Evolutionary conservation across 2,329 filamentous ascomycete genomes (phyloP), one percentile per base, ranked within the genome.

Genomic region (Neonectria ditissima): DNA sequence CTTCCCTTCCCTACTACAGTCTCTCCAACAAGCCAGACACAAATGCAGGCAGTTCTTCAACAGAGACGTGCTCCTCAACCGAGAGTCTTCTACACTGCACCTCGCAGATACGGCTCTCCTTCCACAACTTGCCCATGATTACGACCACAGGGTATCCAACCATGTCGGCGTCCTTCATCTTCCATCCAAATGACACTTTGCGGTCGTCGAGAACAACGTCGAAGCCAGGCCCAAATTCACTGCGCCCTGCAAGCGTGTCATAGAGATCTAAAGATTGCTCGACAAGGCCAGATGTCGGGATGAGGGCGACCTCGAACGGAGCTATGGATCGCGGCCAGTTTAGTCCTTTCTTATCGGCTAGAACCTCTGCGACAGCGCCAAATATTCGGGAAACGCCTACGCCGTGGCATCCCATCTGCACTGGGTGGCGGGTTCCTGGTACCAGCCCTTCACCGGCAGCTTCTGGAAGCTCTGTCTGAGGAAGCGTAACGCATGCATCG

Each of bases 391-490:
- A 97, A 18, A 99, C 89, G 2, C 96, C 96, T 65, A 99, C 97
- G 1, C 96, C 96, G 75, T 97, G 93, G 76, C 96, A 99, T 59
- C 96, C 96, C 96, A 99, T 99, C 68, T 97, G 89, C 73, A 97
- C 85, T 0, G 89, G 83, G 0, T 88, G 83, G 3, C 65, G 70
- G 28, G 68, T 69, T 11, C 71, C 71, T 20, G 74, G 72, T 6
- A 50, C 24, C 4, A 72, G 28, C 8, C 59, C 63, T 39, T 68
- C 69, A 4, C 30, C 43, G 13, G 65, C 44, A 3, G 53, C 53
- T 11, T 55, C 62, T 7, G 71, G 62, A 1, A 71, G 18, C n/a
- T 59, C 55, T 14, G 56, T 66, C 43, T 68, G 65, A 13, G 79
- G 74, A 3, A 79, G 65, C 5, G 82, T 80, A 2, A 96, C 86